A percentile compares a stretch with the other conserved stretches of the same genome.
phyloP scores from a whole-genome alignment of 2,329 filamentous ascomycete species.

The Boeremia lycopersici region DNA sequence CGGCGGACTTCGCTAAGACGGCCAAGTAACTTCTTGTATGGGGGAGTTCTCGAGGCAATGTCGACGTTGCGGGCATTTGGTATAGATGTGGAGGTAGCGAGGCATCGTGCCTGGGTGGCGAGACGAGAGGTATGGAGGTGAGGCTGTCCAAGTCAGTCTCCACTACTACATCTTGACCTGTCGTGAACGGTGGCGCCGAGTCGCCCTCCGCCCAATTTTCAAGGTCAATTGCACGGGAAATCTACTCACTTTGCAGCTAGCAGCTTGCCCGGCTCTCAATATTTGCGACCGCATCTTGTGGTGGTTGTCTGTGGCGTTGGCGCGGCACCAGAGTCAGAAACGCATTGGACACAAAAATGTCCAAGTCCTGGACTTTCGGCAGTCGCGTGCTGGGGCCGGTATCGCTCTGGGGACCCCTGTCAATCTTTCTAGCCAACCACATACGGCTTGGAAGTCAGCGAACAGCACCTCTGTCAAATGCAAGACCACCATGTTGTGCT shows the following conservation, averaged over 20 bases:
- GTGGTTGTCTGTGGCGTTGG: conserved; percentile 24
- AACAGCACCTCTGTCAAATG: neutral
- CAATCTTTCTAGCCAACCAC: conserved; percentile 31
- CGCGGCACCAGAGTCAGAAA: conserved; percentile 21
- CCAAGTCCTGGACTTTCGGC: conserved; percentile 7
- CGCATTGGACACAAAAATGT: conserved; percentile 35
- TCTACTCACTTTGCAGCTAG: conserved; percentile 41
- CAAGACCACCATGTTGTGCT: no score
- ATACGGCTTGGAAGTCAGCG: conserved; percentile 22
- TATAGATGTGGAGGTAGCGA: conserved; percentile 41
- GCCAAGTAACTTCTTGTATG: conserved; percentile 80
- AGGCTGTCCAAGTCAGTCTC: conserved; percentile 29
- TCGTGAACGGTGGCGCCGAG: neutral
- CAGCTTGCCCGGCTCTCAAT: conserved; percentile 38
- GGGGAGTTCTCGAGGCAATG: conserved; percentile 67
- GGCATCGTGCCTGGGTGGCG: conserved; percentile 29
- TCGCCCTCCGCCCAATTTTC: no score
- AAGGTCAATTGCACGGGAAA: neutral
- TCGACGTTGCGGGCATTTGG: conserved; percentile 40
- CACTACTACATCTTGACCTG: neutral
- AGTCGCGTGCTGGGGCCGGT: conserved; percentile 11
- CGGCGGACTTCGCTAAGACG: conserved; percentile 77
- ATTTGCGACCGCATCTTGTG: conserved; percentile 44
- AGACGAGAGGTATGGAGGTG: conserved; percentile 28
- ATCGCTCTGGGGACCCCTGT: conserved; percentile 26